Conservation (phyloP, 495 filamentous ascomycete species). For the Trichoderma erinaceum region DNA sequence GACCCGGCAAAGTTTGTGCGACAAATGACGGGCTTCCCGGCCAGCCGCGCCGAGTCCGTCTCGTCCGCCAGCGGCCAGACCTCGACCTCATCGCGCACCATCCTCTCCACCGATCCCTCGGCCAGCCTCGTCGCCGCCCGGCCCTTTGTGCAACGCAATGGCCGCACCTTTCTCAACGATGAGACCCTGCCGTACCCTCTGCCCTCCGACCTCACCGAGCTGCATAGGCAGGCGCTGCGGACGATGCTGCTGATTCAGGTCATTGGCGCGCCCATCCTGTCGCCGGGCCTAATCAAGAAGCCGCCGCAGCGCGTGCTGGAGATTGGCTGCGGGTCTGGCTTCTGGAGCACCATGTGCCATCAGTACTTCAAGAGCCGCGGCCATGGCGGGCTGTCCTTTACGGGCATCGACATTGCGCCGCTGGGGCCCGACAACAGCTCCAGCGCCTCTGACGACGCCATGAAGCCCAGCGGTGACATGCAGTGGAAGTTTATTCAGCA, state of each 20-base stretch:
- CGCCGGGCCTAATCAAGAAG: conserved; percentile 54
- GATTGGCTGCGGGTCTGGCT: conserved; percentile 78
- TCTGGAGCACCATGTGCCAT: conserved; percentile 85
- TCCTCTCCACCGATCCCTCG: conserved; percentile 31
- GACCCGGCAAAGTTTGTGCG: neutral
- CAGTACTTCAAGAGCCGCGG: conserved; percentile 62
- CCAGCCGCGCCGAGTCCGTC: conserved; percentile 34
- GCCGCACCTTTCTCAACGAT: conserved; percentile 77
- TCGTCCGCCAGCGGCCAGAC: conserved; percentile 32
- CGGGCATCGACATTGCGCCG: conserved; percentile 76
- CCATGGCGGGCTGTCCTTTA: conserved; percentile 58
- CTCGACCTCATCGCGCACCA: conserved; percentile 29
- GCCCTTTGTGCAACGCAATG: conserved; percentile 66
- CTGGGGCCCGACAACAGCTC: conserved; percentile 61
- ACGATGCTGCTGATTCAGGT: conserved; percentile 76
- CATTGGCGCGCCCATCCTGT: conserved; percentile 73
- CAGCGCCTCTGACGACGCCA: conserved; percentile 12
- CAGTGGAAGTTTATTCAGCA: conserved; percentile 86
- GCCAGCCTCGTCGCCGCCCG: conserved; percentile 34
- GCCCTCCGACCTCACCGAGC: conserved; percentile 79
- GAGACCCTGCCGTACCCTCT: conserved; percentile 69
- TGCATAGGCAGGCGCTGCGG: conserved; percentile 80
- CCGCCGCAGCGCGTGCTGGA: conserved; percentile 77
- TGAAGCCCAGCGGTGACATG: conserved; percentile 56
- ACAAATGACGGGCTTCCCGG: conserved; percentile 18